These are phyloP conservation scores for Sindora glabra DNA, from an alignment of 306 rosid species.

Conservation along the genomic window DNA sequence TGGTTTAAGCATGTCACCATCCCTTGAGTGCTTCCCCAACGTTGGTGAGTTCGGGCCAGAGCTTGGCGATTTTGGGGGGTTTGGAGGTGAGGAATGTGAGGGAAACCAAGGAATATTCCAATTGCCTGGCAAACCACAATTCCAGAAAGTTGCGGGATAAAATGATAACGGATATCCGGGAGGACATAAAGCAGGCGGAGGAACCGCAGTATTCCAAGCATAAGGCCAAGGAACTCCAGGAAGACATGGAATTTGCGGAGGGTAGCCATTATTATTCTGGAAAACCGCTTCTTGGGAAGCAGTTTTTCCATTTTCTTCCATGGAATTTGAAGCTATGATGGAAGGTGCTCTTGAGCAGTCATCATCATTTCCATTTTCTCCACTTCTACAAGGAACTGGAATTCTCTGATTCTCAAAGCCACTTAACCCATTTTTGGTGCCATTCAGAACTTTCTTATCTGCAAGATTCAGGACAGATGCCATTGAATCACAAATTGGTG, in stretches of 20 bases:
- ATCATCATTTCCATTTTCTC: constrained; percentile 53
- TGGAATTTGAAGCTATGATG: constrained; percentile 37
- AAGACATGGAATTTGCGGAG: constrained; percentile 53
- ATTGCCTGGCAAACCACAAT: constrained; percentile 51
- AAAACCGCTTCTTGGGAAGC: constrained; percentile 27
- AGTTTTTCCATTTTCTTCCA: constrained; percentile 35
- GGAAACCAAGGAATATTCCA: constrained; percentile 66
- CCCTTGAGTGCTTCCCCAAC: constrained; percentile 71
- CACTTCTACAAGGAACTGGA: constrained; percentile 26
- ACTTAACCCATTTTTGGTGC: constrained; percentile 37
- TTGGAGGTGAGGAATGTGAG: constrained; percentile 37
- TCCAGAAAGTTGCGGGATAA: constrained; percentile 68
- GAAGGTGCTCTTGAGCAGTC: constrained; percentile 54
- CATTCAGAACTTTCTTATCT: constrained; percentile 39
- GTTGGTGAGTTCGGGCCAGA: constrained; percentile 55
- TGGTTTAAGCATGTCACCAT: constrained; percentile 28
- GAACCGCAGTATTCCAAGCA: constrained; percentile 52
- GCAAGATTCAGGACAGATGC: constrained; percentile 42
- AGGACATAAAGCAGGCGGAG: constrained; percentile 56
- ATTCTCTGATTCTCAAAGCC: constrained; percentile 29
- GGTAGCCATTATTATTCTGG: constrained; percentile 40
- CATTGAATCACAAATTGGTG: constrained; percentile 56
- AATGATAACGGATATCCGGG: constrained; percentile 47
- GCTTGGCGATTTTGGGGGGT: too few relatives aligned
- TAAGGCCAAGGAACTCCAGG: constrained; percentile 88